Base-by-base conservation (phyloP, 2,329 filamentous ascomycete species). In the Hortaea sp. region DNA sequence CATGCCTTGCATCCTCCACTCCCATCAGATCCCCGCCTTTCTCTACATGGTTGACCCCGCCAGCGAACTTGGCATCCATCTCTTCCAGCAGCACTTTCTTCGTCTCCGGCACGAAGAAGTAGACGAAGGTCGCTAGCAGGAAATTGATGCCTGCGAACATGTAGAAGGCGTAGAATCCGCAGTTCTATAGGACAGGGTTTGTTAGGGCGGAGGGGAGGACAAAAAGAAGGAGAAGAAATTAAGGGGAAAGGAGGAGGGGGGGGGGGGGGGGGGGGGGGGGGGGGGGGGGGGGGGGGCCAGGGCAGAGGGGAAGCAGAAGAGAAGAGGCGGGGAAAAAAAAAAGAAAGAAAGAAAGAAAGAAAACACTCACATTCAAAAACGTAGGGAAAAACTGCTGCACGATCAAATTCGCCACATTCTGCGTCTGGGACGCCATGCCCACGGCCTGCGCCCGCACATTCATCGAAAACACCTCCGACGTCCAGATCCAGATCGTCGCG, bases 401-500 rank as follows among this genome's bases (percentile, higher is more conserved):
- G 54, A 84, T 76, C 47, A 74, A 73, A 63, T 84, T 82, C 60
- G 79, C 79, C 44, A 84, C 75, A 59, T 84, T 75, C 60, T 64
- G 68, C 46, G 58, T 76, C 60, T 71, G 72, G 37, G 69, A 70
- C 37, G 73, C 79, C 81, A 84, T 84, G 46, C 79, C 81, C 10
- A 84, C 79, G 32, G 81, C 81, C 61, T 84, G 81, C 5, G 80
- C 78, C 48, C 81, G 78, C n/a, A 84, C 77, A 62, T 84, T 84
- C 76, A 82, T 81, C 45, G 74, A 79, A 69, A 84, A 84, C 49
- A 84, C 70, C 54, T 84, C 81, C 2, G 78, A 73, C 0, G 81
- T 84, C 76, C 77, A 84, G 60, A 84, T 84, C 81, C 81, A 85
- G 12, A 79, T 77, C 4, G 79, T 83, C 2, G 80, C 80, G 43